A percentile compares a stretch with the other conserved stretches of the same genome.
Conservation (phyloP, 176 grass and related monocot genomes). For the Hordeum vulgare region DNA sequence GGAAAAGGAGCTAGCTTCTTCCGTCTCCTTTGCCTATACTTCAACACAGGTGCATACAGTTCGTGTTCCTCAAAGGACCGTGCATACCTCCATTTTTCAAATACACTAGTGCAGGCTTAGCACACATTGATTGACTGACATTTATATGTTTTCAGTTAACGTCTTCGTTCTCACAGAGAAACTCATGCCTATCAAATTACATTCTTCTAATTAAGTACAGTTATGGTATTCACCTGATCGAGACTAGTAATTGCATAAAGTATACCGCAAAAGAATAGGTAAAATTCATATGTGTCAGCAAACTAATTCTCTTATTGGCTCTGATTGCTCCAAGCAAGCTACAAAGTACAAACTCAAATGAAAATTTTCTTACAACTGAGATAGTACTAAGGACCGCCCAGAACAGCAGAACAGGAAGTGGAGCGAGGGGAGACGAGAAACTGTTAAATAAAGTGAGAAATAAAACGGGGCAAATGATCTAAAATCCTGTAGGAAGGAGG, state of each 20-base stretch:
- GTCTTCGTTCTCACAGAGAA: not conserved
- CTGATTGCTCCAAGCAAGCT: constrained; percentile 15
- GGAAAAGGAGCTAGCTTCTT: not conserved
- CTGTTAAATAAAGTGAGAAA: too few species aligned
- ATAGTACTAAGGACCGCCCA: not conserved
- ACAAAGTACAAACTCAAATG: not conserved
- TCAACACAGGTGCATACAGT: not conserved
- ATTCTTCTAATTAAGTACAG: not conserved
- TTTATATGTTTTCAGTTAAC: not conserved
- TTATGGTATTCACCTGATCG: not conserved
- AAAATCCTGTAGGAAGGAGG: too few species aligned
- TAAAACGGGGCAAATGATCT: too few species aligned
- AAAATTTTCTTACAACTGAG: not conserved
- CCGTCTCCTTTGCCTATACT: not conserved
- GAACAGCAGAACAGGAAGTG: not conserved
- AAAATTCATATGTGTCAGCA: not conserved
- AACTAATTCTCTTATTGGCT: not conserved
- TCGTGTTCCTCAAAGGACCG: not conserved
- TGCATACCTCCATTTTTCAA: not conserved
- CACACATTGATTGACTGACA: not conserved
- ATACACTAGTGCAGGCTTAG: not conserved
- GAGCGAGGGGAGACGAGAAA: too few species aligned
- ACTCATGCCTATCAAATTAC: not conserved
- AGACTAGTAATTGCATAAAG: not conserved
- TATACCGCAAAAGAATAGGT: not conserved